phyloP scores from a whole-genome alignment of 140 eudicot genomes.

The Erigeron philadelphicus region DNA sequence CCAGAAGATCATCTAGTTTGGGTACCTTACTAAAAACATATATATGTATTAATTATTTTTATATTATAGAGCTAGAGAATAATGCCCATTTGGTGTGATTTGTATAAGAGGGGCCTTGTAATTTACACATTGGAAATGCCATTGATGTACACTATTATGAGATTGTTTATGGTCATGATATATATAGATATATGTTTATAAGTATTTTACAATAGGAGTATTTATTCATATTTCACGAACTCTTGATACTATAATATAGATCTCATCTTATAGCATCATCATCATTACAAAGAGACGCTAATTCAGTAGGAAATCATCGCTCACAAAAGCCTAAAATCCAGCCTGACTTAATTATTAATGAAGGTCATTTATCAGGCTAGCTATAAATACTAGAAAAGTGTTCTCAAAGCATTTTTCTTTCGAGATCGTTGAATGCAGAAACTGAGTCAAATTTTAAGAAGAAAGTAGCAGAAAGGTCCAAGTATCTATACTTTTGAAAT shows the following conservation, averaged over 20 bases:
- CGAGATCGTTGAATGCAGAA: background rate
- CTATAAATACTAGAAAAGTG: too few species aligned
- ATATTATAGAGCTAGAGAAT: background rate
- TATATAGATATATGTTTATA: background rate
- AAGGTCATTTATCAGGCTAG: background rate
- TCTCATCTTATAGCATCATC: background rate
- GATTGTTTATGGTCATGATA: slow-evolving; percentile 10
- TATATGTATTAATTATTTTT: background rate
- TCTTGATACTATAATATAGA: background rate
- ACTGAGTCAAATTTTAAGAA: background rate
- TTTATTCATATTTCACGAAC: background rate
- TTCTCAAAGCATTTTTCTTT: background rate
- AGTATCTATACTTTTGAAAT: background rate
- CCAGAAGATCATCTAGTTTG: slow-evolving; percentile 69
- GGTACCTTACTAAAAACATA: slow-evolving; percentile 38
- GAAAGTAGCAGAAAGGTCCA: too few species aligned
- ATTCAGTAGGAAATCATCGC: background rate
- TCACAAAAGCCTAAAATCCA: background rate
- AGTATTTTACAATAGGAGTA: background rate
- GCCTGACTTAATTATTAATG: background rate
- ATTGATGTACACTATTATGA: slow-evolving; percentile 14
- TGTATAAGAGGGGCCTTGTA: slow-evolving; percentile 23
- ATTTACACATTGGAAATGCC: slow-evolving; percentile 10
- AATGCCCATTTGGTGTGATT: slow-evolving; percentile 17
- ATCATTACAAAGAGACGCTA: background rate